Evolutionary conservation across 257 asterid genomes (phyloP), one percentile per base, ranked within the genome.

Genomic region (Linaria vulgaris): DNA sequence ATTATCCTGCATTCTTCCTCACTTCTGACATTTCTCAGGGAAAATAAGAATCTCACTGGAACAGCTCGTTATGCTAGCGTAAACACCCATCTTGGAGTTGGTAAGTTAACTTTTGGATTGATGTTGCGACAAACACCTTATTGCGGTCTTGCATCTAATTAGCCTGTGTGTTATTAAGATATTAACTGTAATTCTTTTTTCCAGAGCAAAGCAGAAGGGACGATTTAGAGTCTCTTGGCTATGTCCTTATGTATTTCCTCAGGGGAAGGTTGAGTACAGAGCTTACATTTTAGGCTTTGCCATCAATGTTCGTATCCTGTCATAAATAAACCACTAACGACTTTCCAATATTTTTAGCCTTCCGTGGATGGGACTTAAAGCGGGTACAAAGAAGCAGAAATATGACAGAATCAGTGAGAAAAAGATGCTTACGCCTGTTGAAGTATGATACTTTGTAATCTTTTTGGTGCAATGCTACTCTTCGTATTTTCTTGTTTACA

Each of bases 161-260:
- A n/a, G 9, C 31, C 9, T 34, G 16, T 44, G n/a, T 34, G 51
- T 37, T 2, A 63, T 56, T 44, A 17, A 17, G 12, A 16, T 46
- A 56, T 41, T 11, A 8, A 14, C 14, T 21, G 44, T 54, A 19
- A 21, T 1, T 4, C 69, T 60, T 48, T 52, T 59, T 31, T 72
- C 67, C 88, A 88, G 96, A 88, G 56, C 96, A 88, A 76, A 88
- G 96, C 76, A 84, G 95, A 82, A 82, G 96, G 79, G 96, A 88
- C 37, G 96, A 88, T 79, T 78, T 88, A 79, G 95, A 88, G 73
- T 83, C 95, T 64, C 88, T 88, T 68, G 96, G 96, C 68, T 88
- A 88, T 70, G 94, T 88, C 78, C 90, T 88, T 27, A 86, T 84
- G 95, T 88, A 88, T 77, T 88, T 88, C 63, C 84, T 88, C 62